Base-by-base conservation (phyloP, 1,284 basidiomycete genomes). In the Trichosporon sp. region DNA sequence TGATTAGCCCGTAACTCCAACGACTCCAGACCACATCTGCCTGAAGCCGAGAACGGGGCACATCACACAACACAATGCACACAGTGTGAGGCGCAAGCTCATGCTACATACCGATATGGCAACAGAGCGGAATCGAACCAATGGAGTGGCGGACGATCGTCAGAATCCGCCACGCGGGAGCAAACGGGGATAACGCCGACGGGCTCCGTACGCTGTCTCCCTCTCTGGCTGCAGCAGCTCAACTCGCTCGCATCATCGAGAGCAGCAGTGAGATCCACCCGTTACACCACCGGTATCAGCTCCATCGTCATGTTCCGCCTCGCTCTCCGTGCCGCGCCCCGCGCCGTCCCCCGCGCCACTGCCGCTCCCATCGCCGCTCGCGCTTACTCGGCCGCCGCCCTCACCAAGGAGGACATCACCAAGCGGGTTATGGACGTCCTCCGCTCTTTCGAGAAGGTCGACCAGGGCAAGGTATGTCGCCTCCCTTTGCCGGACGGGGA, bases 381-480 rank as follows among this genome's bases (percentile, higher is more conserved):
- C 68, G 73, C 84, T 72, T 97, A 89, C 83, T 91, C 95, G 29
- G 87, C 90, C 29, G 86, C 87, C 13, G 85, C 89, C 31, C 85
- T 95, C 63, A 85, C 88, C 66, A 86, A 86, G 79, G 87, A 89
- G 54, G 85, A 85, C 75, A 92, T 99, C 76, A 86, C 91, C 76
- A 78, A 84, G 73, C 87, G 96, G 73, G 86, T 99, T 61, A 78
- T 95, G 68, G 89, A 94, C 65, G 90, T 98, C 59, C 82, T 99
- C 78, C 91, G 92, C 82, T 88, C 89, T 31, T 98, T 97, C 78
- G 96, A 99, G 81, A 98, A 97, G 83, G 91, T 98, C 62, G 87
- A 96, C 80, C 82, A 83, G 21, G 80, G 83, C 65, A 96, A 97
- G 86, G 94, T 94, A 66, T 60, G 83, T 75, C 21, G 40, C 40